A percentile compares a stretch with the other conserved stretches of the same genome.
Evolutionary conservation across 176 grass and related monocot genomes (phyloP).

Genomic region (Ensete ventricosum): DNA sequence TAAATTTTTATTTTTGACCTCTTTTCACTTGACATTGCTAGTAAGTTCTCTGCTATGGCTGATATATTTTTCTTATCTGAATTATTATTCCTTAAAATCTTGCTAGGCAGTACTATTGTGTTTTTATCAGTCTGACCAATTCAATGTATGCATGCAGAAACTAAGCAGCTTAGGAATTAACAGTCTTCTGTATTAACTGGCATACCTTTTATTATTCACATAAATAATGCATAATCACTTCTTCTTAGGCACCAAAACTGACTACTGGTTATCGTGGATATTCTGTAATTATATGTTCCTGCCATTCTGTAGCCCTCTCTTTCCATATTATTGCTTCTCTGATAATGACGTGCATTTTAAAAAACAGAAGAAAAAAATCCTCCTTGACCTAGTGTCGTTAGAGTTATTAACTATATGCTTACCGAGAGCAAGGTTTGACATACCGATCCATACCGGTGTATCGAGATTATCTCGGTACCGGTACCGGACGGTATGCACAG

Average conservation of each 20-base stretch:
- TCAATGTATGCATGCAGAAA: neutral
- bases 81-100: neutral
- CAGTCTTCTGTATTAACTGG: neutral
- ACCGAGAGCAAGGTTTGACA: no score
- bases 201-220: neutral
- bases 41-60: neutral
- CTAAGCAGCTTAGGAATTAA: neutral
- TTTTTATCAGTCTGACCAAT: no score
- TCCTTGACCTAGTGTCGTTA: no score
- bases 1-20: neutral
- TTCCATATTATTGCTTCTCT: neutral
- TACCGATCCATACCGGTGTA: no score
- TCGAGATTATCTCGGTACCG: no score
- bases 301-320: neutral
- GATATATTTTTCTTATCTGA: neutral
- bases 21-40: neutral
- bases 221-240: neutral
- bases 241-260: neutral
- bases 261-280: neutral
- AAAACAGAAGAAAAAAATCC: no score
- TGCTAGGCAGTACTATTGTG: neutral
- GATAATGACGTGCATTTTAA: no score
- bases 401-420: no score
- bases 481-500: no score
- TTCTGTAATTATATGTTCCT: neutral